Base-by-base conservation (phyloP, 441 rosid genomes). In the Geranium incanum region DNA sequence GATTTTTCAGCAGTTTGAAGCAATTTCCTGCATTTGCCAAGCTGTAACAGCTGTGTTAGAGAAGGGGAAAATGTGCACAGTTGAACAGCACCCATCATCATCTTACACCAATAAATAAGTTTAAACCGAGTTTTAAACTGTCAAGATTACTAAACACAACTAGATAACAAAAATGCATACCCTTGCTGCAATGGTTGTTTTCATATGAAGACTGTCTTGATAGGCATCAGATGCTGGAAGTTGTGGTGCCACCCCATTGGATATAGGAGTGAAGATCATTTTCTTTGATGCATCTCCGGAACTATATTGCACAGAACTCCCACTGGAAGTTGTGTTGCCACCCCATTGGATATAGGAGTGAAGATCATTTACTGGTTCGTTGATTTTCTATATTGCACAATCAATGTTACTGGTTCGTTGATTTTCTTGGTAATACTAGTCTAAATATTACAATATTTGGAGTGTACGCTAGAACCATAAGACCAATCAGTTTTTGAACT, bases 241-340 rank as follows among this genome's bases (percentile, higher is more conserved):
- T 74, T 80, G 85, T 76, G 82, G 74, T 76, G 85, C 89, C 48
- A 82, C 78, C 43, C 77, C 86, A 72, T 86, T 85, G 72, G 75
- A 83, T 43, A 75, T 71, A 72, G 87, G 83, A 75, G 82, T 72
- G 76, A 82, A 81, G 66, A 83, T 84, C 80, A 81, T 82, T 59
- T 88, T 72, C 72, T 88, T 89, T 77, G 92, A 80, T 79, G 80
- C 78, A 78, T 93, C 97, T 74, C 86, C 97, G 8, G 76, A 64
- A 73, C 84, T 71, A 78, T 95, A 93, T 63, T 81, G 88, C 86
- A 84, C 81, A 4, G 78, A 67, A 71, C 68, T 79, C 38, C 86
- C 89, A 21, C 21, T 21, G 21, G 21, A 21, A 21, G 21, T 21
- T 21, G 21, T 21, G 21, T 21, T 21, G 21, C 21, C 21, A 21